phyloP scores from a whole-genome alignment of 345 rosid genomes.

The Eutrema yunnanense region DNA sequence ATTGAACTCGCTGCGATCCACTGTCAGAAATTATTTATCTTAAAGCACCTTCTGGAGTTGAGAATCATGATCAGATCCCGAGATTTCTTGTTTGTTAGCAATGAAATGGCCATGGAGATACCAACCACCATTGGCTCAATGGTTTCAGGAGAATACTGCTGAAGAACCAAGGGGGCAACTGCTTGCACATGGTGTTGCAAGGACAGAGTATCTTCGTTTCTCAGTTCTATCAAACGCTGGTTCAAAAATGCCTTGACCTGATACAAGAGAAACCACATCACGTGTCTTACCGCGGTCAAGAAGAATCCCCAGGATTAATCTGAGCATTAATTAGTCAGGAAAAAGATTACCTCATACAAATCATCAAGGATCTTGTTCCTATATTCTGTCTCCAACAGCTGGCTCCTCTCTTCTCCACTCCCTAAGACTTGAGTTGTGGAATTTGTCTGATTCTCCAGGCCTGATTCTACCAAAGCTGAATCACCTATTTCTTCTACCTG shows the following conservation, averaged over 20 bases:
- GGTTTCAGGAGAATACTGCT: constrained; percentile 76
- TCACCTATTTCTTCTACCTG: constrained; percentile 62
- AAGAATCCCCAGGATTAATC: background rate
- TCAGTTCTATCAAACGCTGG: constrained; percentile 71
- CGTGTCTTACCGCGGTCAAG: constrained; percentile 4
- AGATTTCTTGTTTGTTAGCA: constrained; percentile 79
- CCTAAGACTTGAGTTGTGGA: constrained; percentile 33
- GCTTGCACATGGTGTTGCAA: constrained; percentile 93
- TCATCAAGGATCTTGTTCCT: constrained; percentile 92
- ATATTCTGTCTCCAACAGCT: constrained; percentile 79
- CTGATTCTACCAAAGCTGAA: constrained; percentile 29
- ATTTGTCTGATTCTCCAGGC: constrained; percentile 39
- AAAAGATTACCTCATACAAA: constrained; percentile 62
- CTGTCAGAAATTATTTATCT: background rate
- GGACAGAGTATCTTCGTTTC: constrained; percentile 68
- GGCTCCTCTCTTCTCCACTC: constrained; percentile 58
- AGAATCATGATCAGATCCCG: constrained; percentile 86
- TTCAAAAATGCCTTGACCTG: constrained; percentile 85
- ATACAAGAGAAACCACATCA: constrained; percentile 16
- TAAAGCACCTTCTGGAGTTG: constrained; percentile 81
- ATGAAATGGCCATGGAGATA: constrained; percentile 56
- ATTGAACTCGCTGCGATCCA: background rate
- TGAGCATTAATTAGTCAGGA: background rate
- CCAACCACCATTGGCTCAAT: constrained; percentile 64
- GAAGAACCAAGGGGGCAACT: constrained; percentile 82